Evolutionary conservation across 805 yeast genomes (phyloP).

Genomic region (Cephaloascus fragrans): DNA sequence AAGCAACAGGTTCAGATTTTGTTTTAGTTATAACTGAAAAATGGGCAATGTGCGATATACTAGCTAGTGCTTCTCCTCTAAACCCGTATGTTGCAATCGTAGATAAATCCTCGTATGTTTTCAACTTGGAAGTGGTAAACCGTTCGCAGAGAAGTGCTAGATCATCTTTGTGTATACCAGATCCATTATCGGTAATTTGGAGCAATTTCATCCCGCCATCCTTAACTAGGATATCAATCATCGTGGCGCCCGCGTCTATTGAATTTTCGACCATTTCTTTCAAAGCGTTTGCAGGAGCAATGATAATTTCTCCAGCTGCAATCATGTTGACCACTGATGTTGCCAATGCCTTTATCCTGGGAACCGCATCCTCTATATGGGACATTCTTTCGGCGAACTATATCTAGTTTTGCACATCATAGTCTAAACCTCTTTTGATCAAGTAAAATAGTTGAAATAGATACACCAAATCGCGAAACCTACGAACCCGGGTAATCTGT

Average conservation of each 20-base stretch:
- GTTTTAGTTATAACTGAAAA: slow-evolving; percentile 74
- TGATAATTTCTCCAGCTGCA: slow-evolving; percentile 95
- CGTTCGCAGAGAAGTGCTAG: slow-evolving; percentile 76
- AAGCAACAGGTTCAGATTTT: slow-evolving; percentile 50
- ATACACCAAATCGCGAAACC: no score
- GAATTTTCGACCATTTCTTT: slow-evolving; percentile 91
- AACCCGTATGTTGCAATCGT: slow-evolving; percentile 80
- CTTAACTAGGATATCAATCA: slow-evolving; percentile 70
- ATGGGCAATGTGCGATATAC: slow-evolving; percentile 84
- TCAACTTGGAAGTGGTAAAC: slow-evolving; percentile 83
- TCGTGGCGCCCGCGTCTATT: slow-evolving; percentile 73
- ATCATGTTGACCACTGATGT: slow-evolving; percentile 73
- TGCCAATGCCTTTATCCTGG: slow-evolving; percentile 37
- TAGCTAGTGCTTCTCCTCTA: slow-evolving; percentile 93
- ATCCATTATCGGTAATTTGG: slow-evolving; percentile 85
- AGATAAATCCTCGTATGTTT: slow-evolving; percentile 63
- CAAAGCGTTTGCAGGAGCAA: slow-evolving; percentile 89
- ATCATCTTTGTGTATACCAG: slow-evolving; percentile 69
- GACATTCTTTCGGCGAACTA: background rate
- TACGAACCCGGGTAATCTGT: no score
- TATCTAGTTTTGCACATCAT: background rate
- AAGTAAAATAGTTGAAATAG: no score
- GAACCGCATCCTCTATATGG: background rate
- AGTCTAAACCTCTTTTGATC: background rate
- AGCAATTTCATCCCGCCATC: slow-evolving; percentile 87